phyloP scores from a whole-genome alignment of 2,329 filamentous ascomycete genomes.

The Microsporum audouinii region DNA sequence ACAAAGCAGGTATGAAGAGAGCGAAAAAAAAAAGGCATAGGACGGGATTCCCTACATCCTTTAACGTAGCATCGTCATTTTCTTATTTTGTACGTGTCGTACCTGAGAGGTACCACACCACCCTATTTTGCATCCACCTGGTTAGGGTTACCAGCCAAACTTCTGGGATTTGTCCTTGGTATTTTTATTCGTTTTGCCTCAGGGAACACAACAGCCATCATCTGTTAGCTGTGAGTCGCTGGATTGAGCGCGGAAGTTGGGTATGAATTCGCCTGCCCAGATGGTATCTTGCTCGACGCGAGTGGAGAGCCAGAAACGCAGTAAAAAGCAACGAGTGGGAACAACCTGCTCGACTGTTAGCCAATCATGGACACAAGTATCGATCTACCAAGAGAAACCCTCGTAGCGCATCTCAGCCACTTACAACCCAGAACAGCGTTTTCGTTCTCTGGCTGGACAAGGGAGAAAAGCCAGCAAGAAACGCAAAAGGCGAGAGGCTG shows the following conservation, averaged over 20 bases:
- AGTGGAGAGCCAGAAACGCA: conserved; percentile 1
- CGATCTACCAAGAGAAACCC: background rate
- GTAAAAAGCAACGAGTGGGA: conserved; percentile 1
- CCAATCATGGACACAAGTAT: background rate
- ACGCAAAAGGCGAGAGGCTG: background rate
- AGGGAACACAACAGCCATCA: background rate
- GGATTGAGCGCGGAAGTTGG: conserved; percentile 3
- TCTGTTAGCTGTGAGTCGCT: background rate
- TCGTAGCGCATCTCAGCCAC: conserved; percentile 3
- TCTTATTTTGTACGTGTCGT: conserved; percentile 4
- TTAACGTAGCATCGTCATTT: conserved; percentile 2
- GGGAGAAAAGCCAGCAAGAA: background rate
- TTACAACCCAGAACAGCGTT: background rate
- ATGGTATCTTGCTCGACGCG: background rate
- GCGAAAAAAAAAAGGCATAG: background rate
- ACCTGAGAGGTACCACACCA: conserved; percentile 3
- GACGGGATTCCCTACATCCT: background rate
- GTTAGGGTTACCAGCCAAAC: background rate
- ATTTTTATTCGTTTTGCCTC: conserved; percentile 2
- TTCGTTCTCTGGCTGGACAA: background rate
- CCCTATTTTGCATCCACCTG: background rate
- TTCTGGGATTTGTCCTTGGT: background rate
- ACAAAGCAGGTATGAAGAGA: background rate
- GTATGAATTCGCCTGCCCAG: conserved; percentile 2
- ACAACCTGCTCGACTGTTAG: conserved; percentile 1